Evolutionary conservation across 495 filamentous ascomycete species (phyloP).

Genomic region (Amorphotheca resinae): DNA sequence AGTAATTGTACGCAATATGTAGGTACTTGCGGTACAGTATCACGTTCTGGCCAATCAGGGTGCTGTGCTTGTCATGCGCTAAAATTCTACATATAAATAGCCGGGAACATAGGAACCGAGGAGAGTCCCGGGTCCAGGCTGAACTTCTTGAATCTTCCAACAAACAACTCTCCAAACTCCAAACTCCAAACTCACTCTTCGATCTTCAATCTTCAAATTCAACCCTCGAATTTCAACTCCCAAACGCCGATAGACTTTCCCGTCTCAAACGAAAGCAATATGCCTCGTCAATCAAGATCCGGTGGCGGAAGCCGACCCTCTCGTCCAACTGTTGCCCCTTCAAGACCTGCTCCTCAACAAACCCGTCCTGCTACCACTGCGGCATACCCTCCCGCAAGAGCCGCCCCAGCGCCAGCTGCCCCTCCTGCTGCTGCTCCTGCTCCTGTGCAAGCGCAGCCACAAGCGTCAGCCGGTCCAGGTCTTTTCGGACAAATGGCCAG

Average conservation of each 20-base stretch:
- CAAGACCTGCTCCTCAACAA: constrained; percentile 48
- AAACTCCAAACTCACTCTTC: no score
- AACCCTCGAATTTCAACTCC: no score
- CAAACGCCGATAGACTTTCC: constrained; percentile 2
- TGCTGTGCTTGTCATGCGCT: no score
- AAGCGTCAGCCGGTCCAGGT: constrained; percentile 48
- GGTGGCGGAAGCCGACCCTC: constrained; percentile 46
- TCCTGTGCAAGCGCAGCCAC: constrained; percentile 23
- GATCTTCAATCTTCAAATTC: neutral
- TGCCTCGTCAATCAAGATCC: constrained; percentile 69
- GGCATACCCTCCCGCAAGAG: constrained; percentile 38
- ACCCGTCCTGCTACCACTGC: constrained; percentile 53
- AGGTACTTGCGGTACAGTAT: no score
- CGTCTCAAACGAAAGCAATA: constrained; percentile 28
- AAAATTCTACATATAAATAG: no score
- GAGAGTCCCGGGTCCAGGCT: no score
- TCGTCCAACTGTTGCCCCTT: constrained; percentile 53
- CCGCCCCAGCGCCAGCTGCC: constrained; percentile 29
- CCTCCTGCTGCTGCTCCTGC: constrained; percentile 26
- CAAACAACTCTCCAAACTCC: no score
- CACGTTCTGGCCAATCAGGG: no score
- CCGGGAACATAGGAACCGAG: no score
- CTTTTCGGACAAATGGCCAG: constrained; percentile 79
- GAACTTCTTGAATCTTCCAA: no score
- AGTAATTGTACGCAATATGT: no score